Evolutionary conservation across 2,329 filamentous ascomycete genomes (phyloP).

Genomic region (Pyrenochaeta sp.): DNA sequence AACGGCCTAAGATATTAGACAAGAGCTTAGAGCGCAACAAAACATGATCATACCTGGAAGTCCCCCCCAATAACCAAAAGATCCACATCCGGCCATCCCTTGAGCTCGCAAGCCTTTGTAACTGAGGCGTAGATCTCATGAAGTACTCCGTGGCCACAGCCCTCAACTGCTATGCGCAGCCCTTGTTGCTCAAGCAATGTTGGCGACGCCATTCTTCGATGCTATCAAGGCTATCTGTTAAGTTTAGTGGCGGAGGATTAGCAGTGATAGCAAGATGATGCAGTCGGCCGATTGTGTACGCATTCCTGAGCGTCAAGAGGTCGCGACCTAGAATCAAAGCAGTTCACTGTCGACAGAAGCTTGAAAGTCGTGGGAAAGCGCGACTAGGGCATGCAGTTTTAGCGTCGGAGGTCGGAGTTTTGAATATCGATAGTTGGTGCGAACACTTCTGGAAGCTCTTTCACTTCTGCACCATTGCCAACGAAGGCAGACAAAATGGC

Average conservation of each 20-base stretch:
- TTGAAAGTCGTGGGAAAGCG: constrained; percentile 9
- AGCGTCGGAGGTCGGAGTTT: constrained; percentile 37
- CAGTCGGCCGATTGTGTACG: neutral
- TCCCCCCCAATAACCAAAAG: constrained; percentile 94
- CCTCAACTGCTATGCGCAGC: constrained; percentile 82
- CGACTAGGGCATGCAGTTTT: constrained; percentile 19
- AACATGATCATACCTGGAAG: constrained; percentile 72
- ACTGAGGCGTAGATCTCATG: constrained; percentile 90
- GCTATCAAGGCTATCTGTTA: neutral
- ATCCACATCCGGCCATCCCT: constrained; percentile 83
- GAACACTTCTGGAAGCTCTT: constrained; percentile 8
- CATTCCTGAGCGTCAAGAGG: constrained; percentile 4
- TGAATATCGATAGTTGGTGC: constrained; percentile 11
- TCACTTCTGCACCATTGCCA: constrained; percentile 10
- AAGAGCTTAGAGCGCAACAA: neutral
- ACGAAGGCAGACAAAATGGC: constrained; percentile 28
- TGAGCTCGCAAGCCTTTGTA: constrained; percentile 70
- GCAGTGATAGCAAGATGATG: neutral
- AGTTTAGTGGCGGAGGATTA: constrained; percentile 1
- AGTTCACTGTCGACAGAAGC: neutral
- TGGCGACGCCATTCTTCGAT: constrained; percentile 35
- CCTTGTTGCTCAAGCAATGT: constrained; percentile 32
- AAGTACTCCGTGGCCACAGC: constrained; percentile 91
- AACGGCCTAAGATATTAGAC: constrained; percentile 67
- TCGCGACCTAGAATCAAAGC: neutral